Evolutionary conservation across 768 basidiomycete genomes (phyloP).

Genomic region (Boletus bicolor): DNA sequence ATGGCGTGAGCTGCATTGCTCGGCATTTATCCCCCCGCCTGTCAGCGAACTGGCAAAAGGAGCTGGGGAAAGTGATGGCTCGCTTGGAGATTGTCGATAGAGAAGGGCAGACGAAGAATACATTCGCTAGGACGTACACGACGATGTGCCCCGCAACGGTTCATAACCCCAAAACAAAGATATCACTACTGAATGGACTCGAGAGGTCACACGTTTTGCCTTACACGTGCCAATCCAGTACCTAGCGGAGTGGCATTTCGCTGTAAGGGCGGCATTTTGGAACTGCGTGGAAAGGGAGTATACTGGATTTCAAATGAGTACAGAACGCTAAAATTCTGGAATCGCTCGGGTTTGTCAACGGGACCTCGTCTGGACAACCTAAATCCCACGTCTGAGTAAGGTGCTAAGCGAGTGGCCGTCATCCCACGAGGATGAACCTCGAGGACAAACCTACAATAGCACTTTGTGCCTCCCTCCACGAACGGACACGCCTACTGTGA

Average conservation of each 20-base stretch:
- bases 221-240: background rate
- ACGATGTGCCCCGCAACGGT: background rate
- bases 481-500: background rate
- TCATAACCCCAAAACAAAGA: background rate
- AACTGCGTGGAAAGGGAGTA: background rate
- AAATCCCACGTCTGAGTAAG: background rate
- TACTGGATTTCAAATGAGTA: background rate
- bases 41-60: slow-evolving; percentile 60
- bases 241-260: background rate
- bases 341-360: background rate
- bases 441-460: background rate
- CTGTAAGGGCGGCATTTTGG: slow-evolving; percentile 3
- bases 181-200: background rate
- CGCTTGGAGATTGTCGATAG: slow-evolving; percentile 38
- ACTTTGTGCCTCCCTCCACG: background rate
- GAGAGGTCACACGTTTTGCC: background rate
- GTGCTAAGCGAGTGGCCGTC: slow-evolving; percentile 1
- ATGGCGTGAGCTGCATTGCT: no score
- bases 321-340: background rate
- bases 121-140: background rate
- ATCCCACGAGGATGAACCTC: background rate
- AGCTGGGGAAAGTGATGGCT: slow-evolving; percentile 57
- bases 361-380: background rate
- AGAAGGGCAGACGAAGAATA: background rate
- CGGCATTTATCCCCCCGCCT: slow-evolving; percentile 29